Conservation (phyloP, 768 basidiomycete genomes). For the Mycena chlorophos region DNA sequence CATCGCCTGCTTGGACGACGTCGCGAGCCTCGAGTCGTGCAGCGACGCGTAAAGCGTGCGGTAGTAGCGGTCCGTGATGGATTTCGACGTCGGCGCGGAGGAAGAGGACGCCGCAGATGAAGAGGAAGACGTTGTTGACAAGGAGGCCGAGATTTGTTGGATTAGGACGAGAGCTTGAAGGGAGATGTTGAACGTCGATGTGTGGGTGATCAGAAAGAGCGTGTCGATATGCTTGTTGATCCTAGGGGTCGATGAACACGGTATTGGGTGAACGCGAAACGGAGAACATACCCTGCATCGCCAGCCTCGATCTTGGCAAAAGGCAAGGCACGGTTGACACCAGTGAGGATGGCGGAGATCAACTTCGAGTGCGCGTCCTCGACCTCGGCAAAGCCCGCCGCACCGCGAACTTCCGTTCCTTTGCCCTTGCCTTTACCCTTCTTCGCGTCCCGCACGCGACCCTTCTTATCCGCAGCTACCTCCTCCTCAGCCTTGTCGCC, state of each 20-base stretch:
- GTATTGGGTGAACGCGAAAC: not conserved
- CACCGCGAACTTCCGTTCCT: constrained; percentile 51
- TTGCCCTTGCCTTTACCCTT: constrained; percentile 42
- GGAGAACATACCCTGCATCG: constrained; percentile 55
- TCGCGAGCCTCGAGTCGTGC: constrained; percentile 75
- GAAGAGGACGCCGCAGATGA: constrained; percentile 42
- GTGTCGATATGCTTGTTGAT: constrained; percentile 88
- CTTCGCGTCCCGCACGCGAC: constrained; percentile 31
- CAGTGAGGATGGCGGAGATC: constrained; percentile 87
- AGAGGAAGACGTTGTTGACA: constrained; percentile 41
- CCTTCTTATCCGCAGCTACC: constrained; percentile 29
- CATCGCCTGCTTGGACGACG: constrained; percentile 93
- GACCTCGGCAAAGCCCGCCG: constrained; percentile 69
- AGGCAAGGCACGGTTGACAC: constrained; percentile 92
- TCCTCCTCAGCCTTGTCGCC: constrained; percentile 29
- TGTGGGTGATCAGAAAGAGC: constrained; percentile 92
- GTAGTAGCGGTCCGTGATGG: constrained; percentile 68
- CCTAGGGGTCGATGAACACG: constrained; percentile 37
- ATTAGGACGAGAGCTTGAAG: constrained; percentile 89
- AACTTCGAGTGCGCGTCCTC: constrained; percentile 81
- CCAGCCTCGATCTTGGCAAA: constrained; percentile 81
- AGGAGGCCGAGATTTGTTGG: constrained; percentile 72
- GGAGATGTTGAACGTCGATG: constrained; percentile 94
- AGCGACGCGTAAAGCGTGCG: constrained; percentile 89
- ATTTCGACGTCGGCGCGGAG: constrained; percentile 40